Conservation (phyloP, 768 basidiomycete genomes). For the Boletus rubescentipes region DNA sequence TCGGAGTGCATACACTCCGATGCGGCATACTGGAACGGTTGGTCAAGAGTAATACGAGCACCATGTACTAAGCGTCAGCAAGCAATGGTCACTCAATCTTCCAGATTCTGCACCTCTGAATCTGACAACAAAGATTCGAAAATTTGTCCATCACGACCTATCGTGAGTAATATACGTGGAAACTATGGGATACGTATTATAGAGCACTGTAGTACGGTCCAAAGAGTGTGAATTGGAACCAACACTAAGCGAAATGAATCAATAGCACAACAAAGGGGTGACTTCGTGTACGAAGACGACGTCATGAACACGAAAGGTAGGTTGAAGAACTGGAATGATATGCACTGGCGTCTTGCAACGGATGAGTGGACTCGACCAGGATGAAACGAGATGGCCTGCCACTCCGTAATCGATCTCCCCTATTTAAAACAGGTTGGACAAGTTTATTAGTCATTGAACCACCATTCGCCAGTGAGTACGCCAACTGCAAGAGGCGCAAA, state of each 20-base stretch:
- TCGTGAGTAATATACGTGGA: background rate
- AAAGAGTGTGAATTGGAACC: background rate
- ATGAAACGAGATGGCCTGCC: background rate
- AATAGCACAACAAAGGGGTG: background rate
- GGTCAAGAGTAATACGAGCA: no score
- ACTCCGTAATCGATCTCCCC: background rate
- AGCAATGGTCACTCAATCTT: no score
- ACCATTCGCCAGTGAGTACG: conserved; percentile 62
- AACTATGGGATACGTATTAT: background rate
- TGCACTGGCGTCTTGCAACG: background rate
- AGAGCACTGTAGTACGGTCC: background rate
- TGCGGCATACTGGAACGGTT: no score
- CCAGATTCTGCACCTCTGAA: no score
- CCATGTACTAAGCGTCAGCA: no score
- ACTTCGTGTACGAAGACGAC: background rate
- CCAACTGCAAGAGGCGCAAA: conserved; percentile 52
- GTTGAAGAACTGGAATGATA: background rate
- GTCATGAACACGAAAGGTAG: conserved; percentile 9
- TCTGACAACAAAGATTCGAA: background rate
- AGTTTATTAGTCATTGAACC: conserved; percentile 36
- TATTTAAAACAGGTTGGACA: background rate
- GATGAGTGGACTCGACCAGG: background rate
- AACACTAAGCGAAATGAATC: background rate
- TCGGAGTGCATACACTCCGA: no score
- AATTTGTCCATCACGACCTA: background rate